Evolutionary conservation across 148 eudicot genomes (phyloP).

Genomic region (Diospyros kaki): DNA sequence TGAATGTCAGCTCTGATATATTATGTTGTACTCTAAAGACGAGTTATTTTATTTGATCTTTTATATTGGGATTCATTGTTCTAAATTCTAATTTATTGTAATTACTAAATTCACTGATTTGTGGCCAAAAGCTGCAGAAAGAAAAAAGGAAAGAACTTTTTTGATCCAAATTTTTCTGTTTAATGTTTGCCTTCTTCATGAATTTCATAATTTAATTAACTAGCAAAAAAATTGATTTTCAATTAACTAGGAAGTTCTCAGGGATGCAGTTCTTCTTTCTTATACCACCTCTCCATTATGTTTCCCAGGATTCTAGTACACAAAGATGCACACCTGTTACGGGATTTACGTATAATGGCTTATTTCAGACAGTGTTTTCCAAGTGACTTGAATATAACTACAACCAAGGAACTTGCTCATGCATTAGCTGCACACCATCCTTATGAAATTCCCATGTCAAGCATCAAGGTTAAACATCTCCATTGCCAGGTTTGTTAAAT

Average conservation of each 20-base stretch:
- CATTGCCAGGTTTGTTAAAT: conserved; percentile 60
- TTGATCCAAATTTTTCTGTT: background rate
- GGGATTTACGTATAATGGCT: conserved; percentile 69
- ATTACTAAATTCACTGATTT: background rate
- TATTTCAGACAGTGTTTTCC: conserved; percentile 90
- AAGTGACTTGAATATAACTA: conserved; percentile 43
- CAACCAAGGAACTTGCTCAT: conserved; percentile 73
- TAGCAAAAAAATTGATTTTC: background rate
- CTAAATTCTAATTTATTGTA: background rate
- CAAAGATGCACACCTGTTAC: conserved; percentile 69
- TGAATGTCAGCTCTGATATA: background rate
- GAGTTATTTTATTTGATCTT: background rate
- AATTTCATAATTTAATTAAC: background rate
- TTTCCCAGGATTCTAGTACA: conserved; percentile 54
- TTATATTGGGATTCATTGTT: background rate
- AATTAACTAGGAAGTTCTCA: background rate
- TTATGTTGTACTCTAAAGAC: background rate
- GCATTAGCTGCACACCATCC: conserved; percentile 83
- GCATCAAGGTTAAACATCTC: conserved; percentile 69
- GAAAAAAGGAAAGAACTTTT: background rate
- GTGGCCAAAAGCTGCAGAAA: background rate
- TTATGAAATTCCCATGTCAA: conserved; percentile 66
- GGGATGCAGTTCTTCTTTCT: conserved; percentile 3
- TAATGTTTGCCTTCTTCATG: background rate
- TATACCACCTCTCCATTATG: background rate